Evolutionary conservation across 352 stramenopile species (phyloP).

Genomic region (Phytophthora brassicae): DNA sequence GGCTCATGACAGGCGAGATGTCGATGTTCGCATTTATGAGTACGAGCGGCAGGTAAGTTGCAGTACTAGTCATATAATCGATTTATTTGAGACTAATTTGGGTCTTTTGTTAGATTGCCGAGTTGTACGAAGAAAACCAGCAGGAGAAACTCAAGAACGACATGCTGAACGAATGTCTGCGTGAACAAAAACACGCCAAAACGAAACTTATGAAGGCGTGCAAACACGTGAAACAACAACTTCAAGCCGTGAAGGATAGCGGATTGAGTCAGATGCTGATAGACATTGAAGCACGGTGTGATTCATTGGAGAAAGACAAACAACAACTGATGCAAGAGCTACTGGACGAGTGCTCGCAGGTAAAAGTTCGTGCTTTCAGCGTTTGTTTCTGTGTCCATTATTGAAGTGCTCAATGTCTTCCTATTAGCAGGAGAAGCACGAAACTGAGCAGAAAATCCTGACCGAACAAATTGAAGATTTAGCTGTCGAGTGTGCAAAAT

Average conservation of each 20-base stretch:
- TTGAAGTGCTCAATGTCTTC: background rate
- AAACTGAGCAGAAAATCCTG: conserved; percentile 12
- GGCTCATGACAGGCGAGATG: conserved; percentile 24
- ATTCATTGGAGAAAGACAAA: conserved; percentile 54
- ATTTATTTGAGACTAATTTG: too few species aligned
- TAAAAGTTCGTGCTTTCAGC: conserved; percentile 16
- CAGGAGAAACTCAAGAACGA: conserved; percentile 71
- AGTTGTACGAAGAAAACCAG: conserved; percentile 70
- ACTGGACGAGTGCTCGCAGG: conserved; percentile 36
- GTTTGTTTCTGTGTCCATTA: background rate
- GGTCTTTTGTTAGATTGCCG: conserved; percentile 40
- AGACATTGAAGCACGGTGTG: conserved; percentile 64
- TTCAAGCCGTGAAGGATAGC: conserved; percentile 64
- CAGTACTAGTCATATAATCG: background rate
- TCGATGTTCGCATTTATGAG: conserved; percentile 61
- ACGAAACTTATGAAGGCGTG: conserved; percentile 73
- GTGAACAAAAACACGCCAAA: conserved; percentile 72
- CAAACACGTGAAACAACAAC: conserved; percentile 60
- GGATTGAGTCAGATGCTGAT: conserved; percentile 65
- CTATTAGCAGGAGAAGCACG: conserved; percentile 25
- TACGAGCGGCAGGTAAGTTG: conserved; percentile 64
- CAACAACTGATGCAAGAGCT: conserved; percentile 38
- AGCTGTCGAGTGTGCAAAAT: conserved; percentile 21
- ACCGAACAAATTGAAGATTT: conserved; percentile 31
- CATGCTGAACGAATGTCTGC: conserved; percentile 64